These are phyloP conservation scores for Calamus simplicifolius DNA, from an alignment of 176 grass and related monocot genomes.

Conservation along the genomic window DNA sequence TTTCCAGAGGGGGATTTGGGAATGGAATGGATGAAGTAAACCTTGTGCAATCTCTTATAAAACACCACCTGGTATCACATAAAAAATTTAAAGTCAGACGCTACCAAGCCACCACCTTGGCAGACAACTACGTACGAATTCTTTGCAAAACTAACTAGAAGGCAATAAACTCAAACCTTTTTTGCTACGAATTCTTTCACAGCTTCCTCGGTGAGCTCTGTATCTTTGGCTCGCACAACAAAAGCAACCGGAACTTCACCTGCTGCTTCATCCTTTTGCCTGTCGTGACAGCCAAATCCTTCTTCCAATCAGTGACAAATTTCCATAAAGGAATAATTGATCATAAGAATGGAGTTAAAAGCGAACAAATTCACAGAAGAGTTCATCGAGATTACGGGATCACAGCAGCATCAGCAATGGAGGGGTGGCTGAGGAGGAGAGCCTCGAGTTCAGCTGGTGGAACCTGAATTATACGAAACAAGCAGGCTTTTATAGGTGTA, in stretches of 20 bases:
- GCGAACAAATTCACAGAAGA: background rate
- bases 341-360: no score
- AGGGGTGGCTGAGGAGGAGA: conserved; percentile 67
- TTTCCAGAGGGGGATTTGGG: conserved; percentile 85
- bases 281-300: conserved; percentile 8
- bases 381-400: conserved; percentile 50
- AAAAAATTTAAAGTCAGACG: no score
- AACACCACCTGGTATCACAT: conserved; percentile 59
- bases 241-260: conserved; percentile 90
- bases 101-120: no score
- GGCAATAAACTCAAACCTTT: conserved; percentile 31
- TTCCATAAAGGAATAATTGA: no score
- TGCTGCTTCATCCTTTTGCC: conserved; percentile 70
- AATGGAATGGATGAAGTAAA: conserved; percentile 72
- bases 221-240: conserved; percentile 49
- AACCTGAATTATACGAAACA: conserved; percentile 28
- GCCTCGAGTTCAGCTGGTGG: conserved; percentile 91
- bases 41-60: conserved; percentile 84
- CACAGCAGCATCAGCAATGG: conserved; percentile 72
- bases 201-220: conserved; percentile 60
- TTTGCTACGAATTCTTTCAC: conserved; percentile 81
- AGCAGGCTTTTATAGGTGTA: no score
- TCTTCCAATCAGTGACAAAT: no score
- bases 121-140: background rate
- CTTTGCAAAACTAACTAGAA: background rate